Evolutionary conservation across 202 grass and related monocot genomes (phyloP).

Genomic region (Panicum virgatum): DNA sequence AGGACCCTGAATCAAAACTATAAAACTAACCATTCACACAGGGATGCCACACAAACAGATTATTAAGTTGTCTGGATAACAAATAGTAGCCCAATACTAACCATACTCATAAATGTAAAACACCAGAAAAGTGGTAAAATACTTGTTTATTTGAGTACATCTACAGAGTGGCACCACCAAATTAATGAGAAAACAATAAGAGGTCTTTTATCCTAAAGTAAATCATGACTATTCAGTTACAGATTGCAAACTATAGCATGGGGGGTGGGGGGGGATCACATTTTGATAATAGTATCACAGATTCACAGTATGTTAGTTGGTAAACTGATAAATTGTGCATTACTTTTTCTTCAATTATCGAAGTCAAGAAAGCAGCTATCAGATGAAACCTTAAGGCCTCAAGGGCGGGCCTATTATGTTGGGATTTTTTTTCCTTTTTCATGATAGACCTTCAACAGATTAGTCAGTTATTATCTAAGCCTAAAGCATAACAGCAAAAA

Average conservation of each 20-base stretch:
- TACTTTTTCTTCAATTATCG: not conserved
- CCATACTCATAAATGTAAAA: not conserved
- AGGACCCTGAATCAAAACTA: not conserved
- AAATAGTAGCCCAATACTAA: not conserved
- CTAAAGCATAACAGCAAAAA: not conserved
- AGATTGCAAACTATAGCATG: not conserved
- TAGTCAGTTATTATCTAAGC: not conserved
- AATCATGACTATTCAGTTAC: not conserved
- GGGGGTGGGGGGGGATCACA: too few species aligned
- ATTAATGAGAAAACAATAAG: not conserved
- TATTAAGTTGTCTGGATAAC: not conserved
- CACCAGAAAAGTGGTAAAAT: not conserved
- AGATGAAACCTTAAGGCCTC: constrained; percentile 3
- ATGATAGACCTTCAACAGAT: not conserved
- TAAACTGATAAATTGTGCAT: not conserved
- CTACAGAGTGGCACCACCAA: not conserved
- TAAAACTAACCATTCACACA: not conserved
- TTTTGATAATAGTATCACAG: not conserved
- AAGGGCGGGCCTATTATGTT: not conserved
- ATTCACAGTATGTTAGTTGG: not conserved
- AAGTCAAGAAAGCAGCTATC: not conserved
- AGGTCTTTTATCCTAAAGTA: not conserved
- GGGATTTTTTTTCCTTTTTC: not conserved
- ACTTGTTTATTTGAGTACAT: not conserved
- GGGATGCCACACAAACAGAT: not conserved